These are phyloP conservation scores for Lithospermum erythrorhizon DNA, from an alignment of 257 asterid species.

Conservation along the genomic window DNA sequence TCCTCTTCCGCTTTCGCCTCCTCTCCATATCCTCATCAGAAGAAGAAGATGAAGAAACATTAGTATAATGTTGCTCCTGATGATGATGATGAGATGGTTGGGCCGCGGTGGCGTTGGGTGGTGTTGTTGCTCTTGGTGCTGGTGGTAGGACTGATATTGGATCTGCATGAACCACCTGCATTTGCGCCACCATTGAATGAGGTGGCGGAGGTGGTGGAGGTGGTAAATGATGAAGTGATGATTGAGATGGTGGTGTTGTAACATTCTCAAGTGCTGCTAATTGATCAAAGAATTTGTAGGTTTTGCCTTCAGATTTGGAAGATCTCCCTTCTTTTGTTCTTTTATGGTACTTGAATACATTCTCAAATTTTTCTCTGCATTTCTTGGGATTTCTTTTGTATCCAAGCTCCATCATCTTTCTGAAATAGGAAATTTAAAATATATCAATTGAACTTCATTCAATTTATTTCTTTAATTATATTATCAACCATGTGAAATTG, in stretches of 20 bases:
- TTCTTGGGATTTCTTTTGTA: conserved; percentile 69
- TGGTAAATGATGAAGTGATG: conserved; percentile 8
- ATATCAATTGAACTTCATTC: too few species aligned
- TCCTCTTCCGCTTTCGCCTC: conserved; percentile 40
- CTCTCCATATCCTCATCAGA: conserved; percentile 74
- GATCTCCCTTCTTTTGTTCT: conserved; percentile 85
- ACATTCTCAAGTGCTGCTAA: conserved; percentile 57
- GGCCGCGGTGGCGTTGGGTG: conserved; percentile 13
- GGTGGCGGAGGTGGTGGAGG: conserved; percentile 31
- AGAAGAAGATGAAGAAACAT: conserved; percentile 81
- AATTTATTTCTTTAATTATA: background rate
- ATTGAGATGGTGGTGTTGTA: conserved; percentile 9
- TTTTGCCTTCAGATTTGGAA: conserved; percentile 70
- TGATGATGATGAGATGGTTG: conserved; percentile 7
- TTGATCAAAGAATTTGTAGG: conserved; percentile 78
- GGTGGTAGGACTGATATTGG: conserved; percentile 7
- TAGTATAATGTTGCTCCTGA: conserved; percentile 50
- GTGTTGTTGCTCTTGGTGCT: conserved; percentile 11
- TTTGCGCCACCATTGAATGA: conserved; percentile 15
- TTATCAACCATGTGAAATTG: background rate
- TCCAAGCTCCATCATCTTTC: conserved; percentile 93
- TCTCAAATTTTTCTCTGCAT: conserved; percentile 91
- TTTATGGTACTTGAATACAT: conserved; percentile 81
- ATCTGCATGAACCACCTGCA: conserved; percentile 5
- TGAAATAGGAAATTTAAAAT: conserved; percentile 14